Base-by-base conservation (phyloP, 1,284 basidiomycete genomes). In the Apiotrichum veenhuisii region DNA sequence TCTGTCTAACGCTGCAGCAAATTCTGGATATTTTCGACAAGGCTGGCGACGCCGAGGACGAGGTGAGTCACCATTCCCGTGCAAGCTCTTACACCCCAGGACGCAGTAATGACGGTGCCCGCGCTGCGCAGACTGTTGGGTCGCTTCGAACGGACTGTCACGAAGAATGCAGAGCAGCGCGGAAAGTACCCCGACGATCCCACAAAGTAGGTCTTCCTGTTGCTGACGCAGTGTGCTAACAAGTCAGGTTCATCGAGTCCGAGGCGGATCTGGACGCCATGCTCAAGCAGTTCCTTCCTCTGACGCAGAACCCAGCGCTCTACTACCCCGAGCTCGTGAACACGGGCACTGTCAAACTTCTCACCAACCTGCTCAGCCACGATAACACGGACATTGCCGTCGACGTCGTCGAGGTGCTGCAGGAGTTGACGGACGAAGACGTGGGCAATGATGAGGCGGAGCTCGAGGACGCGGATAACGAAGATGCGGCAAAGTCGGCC, bases 371-470 rank as follows among this genome's bases (percentile, higher is more conserved):
- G 47, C 83, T 99, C 52, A 87, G 85, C 57, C 91, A 96, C 70
- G 93, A 95, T 75, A 96, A 96, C 70, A 84, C 87, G 44, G 93
- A 98, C 75, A 95, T 98, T 61, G 88, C 89, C 20, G 87, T 96
- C 55, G 91, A 95, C 65, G 87, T 91, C 22, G 85, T 96, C 22
- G 89, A 94, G 70, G 83, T 94, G 26, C 81, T 98, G 4, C 89
- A 94, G 68, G 96, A 98, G 75, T 81, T 98, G 58, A 95, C 93
- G 0, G 66, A 98, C 67, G 95, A 98, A 72, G 95, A 98, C 69
- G 90, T 91, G 2, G 87, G 89, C 2, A 86, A 87, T 40, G 88
- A 87, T 55, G 86, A 86, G 11, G 85, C 84, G 3, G 18, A 18
- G 34, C 2, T 36, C 23, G 34, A 17, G 83, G 83, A 84, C 50